Evolutionary conservation across 768 basidiomycete species (phyloP).

Genomic region (Mycena sanguinolenta): DNA sequence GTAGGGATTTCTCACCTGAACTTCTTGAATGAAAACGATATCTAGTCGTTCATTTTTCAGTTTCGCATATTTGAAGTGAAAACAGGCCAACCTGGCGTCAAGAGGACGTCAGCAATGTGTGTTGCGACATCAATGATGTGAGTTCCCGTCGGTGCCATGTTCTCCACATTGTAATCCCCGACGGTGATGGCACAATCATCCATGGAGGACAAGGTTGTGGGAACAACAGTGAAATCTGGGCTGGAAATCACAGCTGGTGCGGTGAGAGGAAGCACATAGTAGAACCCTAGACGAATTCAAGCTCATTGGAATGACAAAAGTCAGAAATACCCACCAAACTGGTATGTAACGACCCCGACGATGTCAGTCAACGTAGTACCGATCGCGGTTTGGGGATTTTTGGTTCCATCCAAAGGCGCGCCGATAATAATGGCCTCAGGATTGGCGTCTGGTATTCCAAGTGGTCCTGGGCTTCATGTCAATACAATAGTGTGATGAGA

Average conservation of each 20-base stretch:
- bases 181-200: slow-evolving; percentile 63
- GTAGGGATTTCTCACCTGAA: no score
- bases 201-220: slow-evolving; percentile 55
- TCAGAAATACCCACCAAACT: no score
- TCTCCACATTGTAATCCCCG: slow-evolving; percentile 77
- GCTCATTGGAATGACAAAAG: no score
- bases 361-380: slow-evolving; percentile 64
- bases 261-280: slow-evolving; percentile 69
- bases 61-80: no score
- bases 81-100: no score
- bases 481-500: slow-evolving; percentile 5
- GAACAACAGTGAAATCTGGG: slow-evolving; percentile 49
- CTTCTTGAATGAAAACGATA: slow-evolving; percentile 74
- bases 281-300: no score
- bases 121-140: slow-evolving; percentile 63
- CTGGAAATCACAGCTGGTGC: slow-evolving; percentile 61
- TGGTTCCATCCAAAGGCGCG: slow-evolving; percentile 64
- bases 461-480: slow-evolving; percentile 51
- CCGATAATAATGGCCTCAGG: slow-evolving; percentile 71
- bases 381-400: slow-evolving; percentile 62
- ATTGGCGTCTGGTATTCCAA: slow-evolving; percentile 68
- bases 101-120: slow-evolving; percentile 65
- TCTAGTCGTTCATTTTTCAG: no score
- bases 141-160: slow-evolving; percentile 63
- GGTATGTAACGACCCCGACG: slow-evolving; percentile 67